A percentile compares a stretch with the other conserved stretches of the same genome.
These are phyloP conservation scores for Gossypium laxum DNA, from an alignment of 441 rosid species.

Conservation along the genomic window DNA sequence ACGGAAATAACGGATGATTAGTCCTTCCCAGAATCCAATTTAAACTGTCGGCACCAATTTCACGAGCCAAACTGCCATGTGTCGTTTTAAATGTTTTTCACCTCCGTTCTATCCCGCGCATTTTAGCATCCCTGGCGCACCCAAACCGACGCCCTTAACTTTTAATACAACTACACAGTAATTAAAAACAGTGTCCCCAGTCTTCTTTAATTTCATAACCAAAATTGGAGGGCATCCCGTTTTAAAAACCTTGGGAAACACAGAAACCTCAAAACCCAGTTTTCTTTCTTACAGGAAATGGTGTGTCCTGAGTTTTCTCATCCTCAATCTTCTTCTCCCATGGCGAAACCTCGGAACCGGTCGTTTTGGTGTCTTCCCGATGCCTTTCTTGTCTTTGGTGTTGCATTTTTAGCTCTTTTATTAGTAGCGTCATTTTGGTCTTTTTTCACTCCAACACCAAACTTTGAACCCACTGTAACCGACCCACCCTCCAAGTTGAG, in stretches of 20 bases:
- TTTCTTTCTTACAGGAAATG: slow-evolving; percentile 19
- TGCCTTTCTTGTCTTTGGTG: slow-evolving; percentile 36
- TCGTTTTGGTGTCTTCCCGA: slow-evolving; percentile 30
- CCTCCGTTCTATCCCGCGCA: slow-evolving; percentile 15
- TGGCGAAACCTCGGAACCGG: slow-evolving; percentile 46
- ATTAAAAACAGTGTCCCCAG: background rate
- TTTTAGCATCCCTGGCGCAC: slow-evolving; percentile 19
- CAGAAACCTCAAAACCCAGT: background rate
- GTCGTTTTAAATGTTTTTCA: slow-evolving; percentile 11
- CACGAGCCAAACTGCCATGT: background rate
- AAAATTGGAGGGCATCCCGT: background rate
- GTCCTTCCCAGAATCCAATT: background rate
- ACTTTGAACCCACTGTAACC: background rate
- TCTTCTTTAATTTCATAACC: background rate
- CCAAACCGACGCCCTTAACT: background rate
- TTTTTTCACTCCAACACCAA: slow-evolving; percentile 20
- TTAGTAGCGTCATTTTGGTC: slow-evolving; percentile 52
- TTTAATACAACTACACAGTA: background rate
- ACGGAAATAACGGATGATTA: background rate
- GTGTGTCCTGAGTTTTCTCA: slow-evolving; percentile 26
- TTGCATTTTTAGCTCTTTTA: slow-evolving; percentile 36
- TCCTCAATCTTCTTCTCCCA: slow-evolving; percentile 29
- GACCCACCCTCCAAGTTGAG: slow-evolving; percentile 5
- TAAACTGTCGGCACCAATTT: background rate
- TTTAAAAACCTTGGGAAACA: background rate